Evolutionary conservation across 2,329 filamentous ascomycete genomes (phyloP).

Genomic region (Zymoseptoria tritici): DNA sequence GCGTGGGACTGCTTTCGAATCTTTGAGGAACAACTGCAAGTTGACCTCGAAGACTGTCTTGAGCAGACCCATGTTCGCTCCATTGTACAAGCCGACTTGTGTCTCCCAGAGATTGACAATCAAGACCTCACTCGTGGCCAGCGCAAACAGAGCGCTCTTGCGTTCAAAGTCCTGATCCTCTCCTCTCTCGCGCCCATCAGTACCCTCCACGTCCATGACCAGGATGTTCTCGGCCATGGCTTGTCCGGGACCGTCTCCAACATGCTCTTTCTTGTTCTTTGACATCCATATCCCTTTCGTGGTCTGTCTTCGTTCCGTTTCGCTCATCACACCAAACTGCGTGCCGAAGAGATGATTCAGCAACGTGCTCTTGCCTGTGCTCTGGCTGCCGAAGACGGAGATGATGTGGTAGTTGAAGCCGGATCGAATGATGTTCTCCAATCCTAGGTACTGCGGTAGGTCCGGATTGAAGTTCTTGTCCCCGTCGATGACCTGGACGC

Average conservation of each 20-base stretch:
- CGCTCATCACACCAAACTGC: conserved; percentile 95
- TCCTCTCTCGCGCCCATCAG: conserved; percentile 88
- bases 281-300: conserved; percentile 99
- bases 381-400: conserved; percentile 97
- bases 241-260: conserved; percentile 36
- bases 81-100: conserved; percentile 95
- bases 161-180: conserved; percentile 99
- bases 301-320: conserved; percentile 86
- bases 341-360: conserved; percentile 95
- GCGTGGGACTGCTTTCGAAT: conserved; percentile 81
- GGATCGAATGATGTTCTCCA: conserved; percentile 71
- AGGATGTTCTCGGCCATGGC: conserved; percentile 95
- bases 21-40: conserved; percentile 90
- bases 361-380: conserved; percentile 94
- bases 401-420: conserved; percentile 99
- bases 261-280: conserved; percentile 68
- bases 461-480: conserved; percentile 92
- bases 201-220: conserved; percentile 98
- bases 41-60: conserved; percentile 99
- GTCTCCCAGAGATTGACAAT: conserved; percentile 99
- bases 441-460: conserved; percentile 71
- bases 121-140: conserved; percentile 94
- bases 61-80: conserved; percentile 94
- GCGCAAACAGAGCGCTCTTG: conserved; percentile 92
- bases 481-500: conserved; percentile 93